These are phyloP conservation scores for Colletotrichum plurivorum DNA, from an alignment of 2,329 filamentous ascomycete species.

Conservation along the genomic window DNA sequence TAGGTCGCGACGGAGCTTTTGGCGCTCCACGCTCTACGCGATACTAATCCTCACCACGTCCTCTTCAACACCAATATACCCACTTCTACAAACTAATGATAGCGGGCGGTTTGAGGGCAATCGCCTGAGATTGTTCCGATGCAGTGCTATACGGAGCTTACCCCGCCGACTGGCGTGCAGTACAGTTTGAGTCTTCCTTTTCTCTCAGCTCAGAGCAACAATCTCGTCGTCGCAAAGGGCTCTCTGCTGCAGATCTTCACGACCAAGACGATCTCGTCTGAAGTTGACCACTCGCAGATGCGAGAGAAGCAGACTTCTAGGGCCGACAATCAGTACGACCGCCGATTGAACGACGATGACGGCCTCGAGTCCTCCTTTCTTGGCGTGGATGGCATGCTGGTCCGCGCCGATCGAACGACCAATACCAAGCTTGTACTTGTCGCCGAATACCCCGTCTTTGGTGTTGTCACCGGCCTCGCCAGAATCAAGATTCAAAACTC, in stretches of 20 bases:
- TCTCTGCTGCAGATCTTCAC: constrained; percentile 94
- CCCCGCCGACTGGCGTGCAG: constrained; percentile 93
- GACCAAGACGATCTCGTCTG: constrained; percentile 75
- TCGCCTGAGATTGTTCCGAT: constrained; percentile 65
- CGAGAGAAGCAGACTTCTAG: constrained; percentile 56
- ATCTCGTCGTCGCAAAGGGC: constrained; percentile 92
- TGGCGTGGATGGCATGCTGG: constrained; percentile 72
- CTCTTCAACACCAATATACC: not conserved
- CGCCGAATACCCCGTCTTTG: constrained; percentile 86
- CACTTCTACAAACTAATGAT: constrained; percentile 31
- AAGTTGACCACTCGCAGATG: constrained; percentile 65
- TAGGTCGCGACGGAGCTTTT: constrained; percentile 23
- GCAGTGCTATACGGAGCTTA: constrained; percentile 98
- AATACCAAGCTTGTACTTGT: constrained; percentile 87
- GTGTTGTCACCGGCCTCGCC: constrained; percentile 86
- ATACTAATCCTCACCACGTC: not conserved
- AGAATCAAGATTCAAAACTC: constrained; percentile 81
- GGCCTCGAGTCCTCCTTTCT: constrained; percentile 77
- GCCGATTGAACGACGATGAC: constrained; percentile 71
- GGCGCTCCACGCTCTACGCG: constrained; percentile 8
- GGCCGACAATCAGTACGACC: constrained; percentile 63
- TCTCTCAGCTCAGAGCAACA: constrained; percentile 80
- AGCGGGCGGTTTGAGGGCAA: constrained; percentile 25
- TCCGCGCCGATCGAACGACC: constrained; percentile 74
- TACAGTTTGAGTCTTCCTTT: constrained; percentile 88